phyloP scores from a whole-genome alignment of 352 stramenopile genomes.

The Pelagophyceae sp. region DNA sequence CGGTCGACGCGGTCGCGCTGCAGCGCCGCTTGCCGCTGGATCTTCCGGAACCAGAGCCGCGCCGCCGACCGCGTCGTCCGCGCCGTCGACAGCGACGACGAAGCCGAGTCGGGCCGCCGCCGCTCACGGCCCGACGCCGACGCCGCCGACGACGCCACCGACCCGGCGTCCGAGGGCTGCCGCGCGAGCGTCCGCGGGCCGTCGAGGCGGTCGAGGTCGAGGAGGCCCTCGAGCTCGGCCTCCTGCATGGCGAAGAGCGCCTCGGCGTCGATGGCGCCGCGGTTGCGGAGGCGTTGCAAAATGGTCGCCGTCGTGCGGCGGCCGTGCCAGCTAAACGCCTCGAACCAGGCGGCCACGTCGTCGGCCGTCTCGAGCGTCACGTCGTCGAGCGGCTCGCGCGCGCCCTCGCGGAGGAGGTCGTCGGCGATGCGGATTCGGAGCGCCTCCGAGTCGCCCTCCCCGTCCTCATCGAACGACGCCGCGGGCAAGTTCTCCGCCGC shows the following conservation, averaged over 20 bases:
- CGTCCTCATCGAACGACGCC: not conserved
- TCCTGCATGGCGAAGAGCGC: not conserved
- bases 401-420: not conserved
- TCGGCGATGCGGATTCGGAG: not conserved
- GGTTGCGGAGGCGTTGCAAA: not conserved
- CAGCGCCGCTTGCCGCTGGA: not conserved
- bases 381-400: not conserved
- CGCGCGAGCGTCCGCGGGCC: not conserved
- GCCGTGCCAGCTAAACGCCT: not conserved
- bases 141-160: too few relatives aligned
- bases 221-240: not conserved
- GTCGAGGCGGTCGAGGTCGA: not conserved
- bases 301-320: not conserved
- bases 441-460: not conserved
- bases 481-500: not conserved
- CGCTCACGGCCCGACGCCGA: too few relatives aligned
- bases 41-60: slow-evolving; percentile 9
- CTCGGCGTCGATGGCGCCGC: not conserved
- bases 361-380: not conserved
- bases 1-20: slow-evolving; percentile 6
- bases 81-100: not conserved
- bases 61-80: not conserved
- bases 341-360: not conserved
- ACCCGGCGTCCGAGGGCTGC: not conserved
- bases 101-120: not conserved